Percentiles rank a stretch among this genome's conserved stretches.
Evolutionary conservation across 305 asterid species (phyloP).

Genomic region (Fraxinus platypoda): DNA sequence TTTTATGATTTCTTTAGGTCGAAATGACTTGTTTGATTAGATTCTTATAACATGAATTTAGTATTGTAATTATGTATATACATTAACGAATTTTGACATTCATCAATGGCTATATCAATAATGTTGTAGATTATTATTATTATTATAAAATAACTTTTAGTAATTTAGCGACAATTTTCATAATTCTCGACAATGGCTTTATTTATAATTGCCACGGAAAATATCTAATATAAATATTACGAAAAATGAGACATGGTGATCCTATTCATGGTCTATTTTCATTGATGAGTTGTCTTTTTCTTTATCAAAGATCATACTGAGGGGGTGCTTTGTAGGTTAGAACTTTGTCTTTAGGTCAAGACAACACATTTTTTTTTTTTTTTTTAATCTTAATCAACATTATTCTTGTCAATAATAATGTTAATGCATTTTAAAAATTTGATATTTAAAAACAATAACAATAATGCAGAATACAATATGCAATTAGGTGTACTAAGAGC

Average conservation of each 20-base stretch:
- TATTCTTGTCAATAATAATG: not conserved
- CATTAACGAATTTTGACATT: too few species aligned
- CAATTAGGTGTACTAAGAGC: not conserved
- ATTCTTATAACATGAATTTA: too few species aligned
- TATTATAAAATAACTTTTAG: too few species aligned
- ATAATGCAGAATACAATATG: not conserved
- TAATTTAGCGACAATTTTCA: not conserved
- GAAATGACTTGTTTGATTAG: too few species aligned
- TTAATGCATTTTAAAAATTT: not conserved
- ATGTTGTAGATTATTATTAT: not conserved
- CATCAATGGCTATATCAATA: not conserved
- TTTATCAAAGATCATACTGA: not conserved
- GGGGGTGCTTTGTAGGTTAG: not conserved
- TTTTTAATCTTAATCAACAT: not conserved
- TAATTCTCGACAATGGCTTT: not conserved
- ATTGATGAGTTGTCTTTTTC: not conserved
- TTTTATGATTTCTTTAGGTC: too few species aligned
- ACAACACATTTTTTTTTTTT: not conserved
- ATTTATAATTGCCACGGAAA: too few species aligned
- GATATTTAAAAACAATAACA: not conserved
- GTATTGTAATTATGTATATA: too few species aligned
- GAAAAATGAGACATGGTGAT: too few species aligned
- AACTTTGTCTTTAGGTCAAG: not conserved
- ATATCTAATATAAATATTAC: too few species aligned
- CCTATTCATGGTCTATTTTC: not conserved